Evolutionary conservation across 2,329 filamentous ascomycete species (phyloP).

Genomic region (Pseudogymnoascus sp.): DNA sequence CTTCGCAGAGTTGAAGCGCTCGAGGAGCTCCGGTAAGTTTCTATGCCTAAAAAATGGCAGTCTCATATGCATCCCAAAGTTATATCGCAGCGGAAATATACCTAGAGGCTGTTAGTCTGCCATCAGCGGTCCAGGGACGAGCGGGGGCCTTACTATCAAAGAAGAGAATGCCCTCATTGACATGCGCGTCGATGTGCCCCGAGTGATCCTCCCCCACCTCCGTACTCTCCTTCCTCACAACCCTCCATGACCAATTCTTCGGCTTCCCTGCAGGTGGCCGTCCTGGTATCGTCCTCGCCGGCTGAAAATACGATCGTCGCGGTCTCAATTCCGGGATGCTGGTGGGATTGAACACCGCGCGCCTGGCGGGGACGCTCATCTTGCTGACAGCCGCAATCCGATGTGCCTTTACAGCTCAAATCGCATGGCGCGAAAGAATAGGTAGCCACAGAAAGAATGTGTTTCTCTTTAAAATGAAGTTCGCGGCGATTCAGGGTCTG

Average conservation of each 20-base stretch:
- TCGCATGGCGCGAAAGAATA: neutral
- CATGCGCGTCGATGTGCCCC: conserved; percentile 70
- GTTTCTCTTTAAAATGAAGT: neutral
- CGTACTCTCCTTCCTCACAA: conserved; percentile 35
- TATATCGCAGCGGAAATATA: conserved; percentile 62
- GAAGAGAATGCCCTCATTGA: conserved; percentile 79
- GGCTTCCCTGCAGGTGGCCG: conserved; percentile 17
- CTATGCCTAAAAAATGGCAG: conserved; percentile 20
- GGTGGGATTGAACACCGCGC: conserved; percentile 28
- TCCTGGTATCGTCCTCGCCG: conserved; percentile 14
- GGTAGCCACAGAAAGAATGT: neutral
- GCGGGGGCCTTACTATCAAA: conserved; percentile 63
- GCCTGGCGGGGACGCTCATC: conserved; percentile 18
- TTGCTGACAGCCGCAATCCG: neutral
- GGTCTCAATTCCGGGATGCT: conserved; percentile 28
- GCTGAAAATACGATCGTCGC: conserved; percentile 19
- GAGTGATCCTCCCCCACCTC: conserved; percentile 54
- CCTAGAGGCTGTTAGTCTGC: conserved; percentile 55
- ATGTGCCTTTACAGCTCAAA: neutral
- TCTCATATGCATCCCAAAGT: neutral
- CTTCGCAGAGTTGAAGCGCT: conserved; percentile 41
- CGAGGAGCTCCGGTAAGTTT: conserved; percentile 40
- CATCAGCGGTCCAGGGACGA: neutral
- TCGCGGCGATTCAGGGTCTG: neutral
- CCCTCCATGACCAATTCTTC: conserved; percentile 13